Evolutionary conservation across 2,329 filamentous ascomycete species (phyloP).

Genomic region (Onygenales sp.): DNA sequence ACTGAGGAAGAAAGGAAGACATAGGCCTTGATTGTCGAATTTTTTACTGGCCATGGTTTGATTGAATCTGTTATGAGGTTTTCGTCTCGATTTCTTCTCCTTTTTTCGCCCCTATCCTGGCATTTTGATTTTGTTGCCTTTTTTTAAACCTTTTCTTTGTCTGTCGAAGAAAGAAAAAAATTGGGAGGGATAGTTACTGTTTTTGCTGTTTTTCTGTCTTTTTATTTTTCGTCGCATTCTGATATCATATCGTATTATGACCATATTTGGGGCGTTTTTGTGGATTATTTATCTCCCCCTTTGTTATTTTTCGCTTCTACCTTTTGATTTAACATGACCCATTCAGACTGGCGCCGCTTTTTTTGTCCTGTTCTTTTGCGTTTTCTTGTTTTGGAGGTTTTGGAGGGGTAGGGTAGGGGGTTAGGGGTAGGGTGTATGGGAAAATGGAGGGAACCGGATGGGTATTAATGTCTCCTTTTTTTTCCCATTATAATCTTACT

Average conservation of each 20-base stretch:
- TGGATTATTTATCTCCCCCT: constrained; percentile 15
- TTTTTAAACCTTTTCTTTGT: neutral
- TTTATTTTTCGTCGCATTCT: neutral
- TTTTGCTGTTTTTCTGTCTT: neutral
- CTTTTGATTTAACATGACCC: neutral
- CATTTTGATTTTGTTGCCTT: neutral
- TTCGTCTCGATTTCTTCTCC: neutral
- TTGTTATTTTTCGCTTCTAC: constrained; percentile 1
- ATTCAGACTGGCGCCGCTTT: neutral
- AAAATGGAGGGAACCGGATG: no score
- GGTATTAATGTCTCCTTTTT: no score
- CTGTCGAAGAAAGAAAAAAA: neutral
- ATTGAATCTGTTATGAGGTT: neutral
- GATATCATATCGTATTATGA: neutral
- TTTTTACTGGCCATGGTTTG: neutral
- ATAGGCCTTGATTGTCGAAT: neutral
- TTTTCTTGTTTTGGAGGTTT: neutral
- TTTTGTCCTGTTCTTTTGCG: neutral
- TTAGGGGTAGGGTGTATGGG: no score
- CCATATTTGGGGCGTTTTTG: constrained; percentile 10
- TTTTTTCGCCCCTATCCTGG: neutral
- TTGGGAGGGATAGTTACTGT: no score
- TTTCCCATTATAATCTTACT: no score
- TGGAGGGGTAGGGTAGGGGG: no score
- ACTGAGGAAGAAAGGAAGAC: neutral